A percentile compares a stretch with the other conserved stretches of the same genome.
Conservation (phyloP, 768 basidiomycete species). For the Leccinum olivaceopallidum region DNA sequence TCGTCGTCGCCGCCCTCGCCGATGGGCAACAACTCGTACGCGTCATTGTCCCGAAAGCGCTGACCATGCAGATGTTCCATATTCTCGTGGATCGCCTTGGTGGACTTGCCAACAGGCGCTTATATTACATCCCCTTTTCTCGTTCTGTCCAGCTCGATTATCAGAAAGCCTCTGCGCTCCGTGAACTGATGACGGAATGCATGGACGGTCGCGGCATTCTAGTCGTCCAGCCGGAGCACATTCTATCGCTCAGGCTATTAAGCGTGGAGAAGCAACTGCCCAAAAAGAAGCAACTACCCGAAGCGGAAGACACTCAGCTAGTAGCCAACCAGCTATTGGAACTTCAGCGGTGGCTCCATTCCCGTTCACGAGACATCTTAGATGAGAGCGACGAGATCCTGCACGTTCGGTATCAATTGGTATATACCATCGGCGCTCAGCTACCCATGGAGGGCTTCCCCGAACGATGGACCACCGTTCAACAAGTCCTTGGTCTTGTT, state of each 20-base stretch:
- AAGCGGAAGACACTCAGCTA: constrained; percentile 13
- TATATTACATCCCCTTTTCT: constrained; percentile 35
- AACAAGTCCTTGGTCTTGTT: neutral
- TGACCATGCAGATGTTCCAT: constrained; percentile 31
- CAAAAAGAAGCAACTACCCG: no score
- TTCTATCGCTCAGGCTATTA: neutral
- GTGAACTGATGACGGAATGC: constrained; percentile 31
- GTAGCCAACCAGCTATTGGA: constrained; percentile 23
- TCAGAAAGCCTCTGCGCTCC: neutral
- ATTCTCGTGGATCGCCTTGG: constrained; percentile 33
- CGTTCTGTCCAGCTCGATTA: constrained; percentile 19
- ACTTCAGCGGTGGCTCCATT: constrained; percentile 23
- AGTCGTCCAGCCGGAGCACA: constrained; percentile 37
- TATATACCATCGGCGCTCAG: constrained; percentile 43
- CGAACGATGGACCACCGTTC: neutral
- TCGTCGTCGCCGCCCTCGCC: constrained; percentile 28
- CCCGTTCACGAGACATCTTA: constrained; percentile 6
- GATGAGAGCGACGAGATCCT: constrained; percentile 38
- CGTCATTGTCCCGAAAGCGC: constrained; percentile 29
- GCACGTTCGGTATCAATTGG: constrained; percentile 46
- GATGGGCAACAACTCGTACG: constrained; percentile 31
- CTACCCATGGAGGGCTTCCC: neutral
- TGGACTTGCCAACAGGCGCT: constrained; percentile 35
- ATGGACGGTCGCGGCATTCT: constrained; percentile 39
- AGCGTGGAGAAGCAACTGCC: constrained; percentile 13